Conservation (phyloP, 164 flowering plant genomes). For the Vitis cinerea region DNA sequence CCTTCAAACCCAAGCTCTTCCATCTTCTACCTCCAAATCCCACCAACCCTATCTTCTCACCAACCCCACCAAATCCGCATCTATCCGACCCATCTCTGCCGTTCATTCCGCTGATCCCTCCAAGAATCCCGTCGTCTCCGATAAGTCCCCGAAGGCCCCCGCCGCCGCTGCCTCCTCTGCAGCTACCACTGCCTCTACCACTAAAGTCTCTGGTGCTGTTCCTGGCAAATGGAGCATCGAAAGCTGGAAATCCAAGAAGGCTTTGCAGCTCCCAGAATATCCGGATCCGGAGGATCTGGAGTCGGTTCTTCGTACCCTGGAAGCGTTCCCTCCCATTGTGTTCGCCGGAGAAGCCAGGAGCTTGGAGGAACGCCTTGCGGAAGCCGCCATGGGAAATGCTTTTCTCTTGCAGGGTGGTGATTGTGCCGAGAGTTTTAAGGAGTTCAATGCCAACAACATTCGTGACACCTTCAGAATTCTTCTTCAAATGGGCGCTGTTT, state of each 20-base stretch:
- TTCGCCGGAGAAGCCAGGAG: constrained; percentile 88
- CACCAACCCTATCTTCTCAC: constrained; percentile 13
- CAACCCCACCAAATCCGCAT: constrained; percentile 24
- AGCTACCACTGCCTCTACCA: constrained; percentile 10
- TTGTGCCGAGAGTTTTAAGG: constrained; percentile 94
- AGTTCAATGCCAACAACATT: constrained; percentile 82
- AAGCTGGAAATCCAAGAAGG: constrained; percentile 81
- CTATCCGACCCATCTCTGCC: constrained; percentile 45
- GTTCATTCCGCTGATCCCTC: constrained; percentile 61
- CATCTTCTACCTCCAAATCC: constrained; percentile 8
- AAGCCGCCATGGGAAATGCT: constrained; percentile 83
- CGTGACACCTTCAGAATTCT: constrained; percentile 84
- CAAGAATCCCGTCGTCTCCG: constrained; percentile 26
- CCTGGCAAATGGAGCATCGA: constrained; percentile 58
- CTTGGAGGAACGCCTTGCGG: constrained; percentile 68
- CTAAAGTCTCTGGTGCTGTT: neutral
- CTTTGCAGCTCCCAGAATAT: constrained; percentile 81
- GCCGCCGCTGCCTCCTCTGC: constrained; percentile 11
- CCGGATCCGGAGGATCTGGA: constrained; percentile 62
- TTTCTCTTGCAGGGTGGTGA: constrained; percentile 88
- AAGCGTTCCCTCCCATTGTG: constrained; percentile 81
- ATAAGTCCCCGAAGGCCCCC: constrained; percentile 16
- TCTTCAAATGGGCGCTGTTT: constrained; percentile 83
- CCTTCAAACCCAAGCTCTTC: constrained; percentile 17
- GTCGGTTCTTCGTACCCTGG: constrained; percentile 63